Percentiles rank a stretch among this genome's conserved stretches.
phyloP scores from a whole-genome alignment of 306 rosid genomes.

The Elaeagnus macrophylla region DNA sequence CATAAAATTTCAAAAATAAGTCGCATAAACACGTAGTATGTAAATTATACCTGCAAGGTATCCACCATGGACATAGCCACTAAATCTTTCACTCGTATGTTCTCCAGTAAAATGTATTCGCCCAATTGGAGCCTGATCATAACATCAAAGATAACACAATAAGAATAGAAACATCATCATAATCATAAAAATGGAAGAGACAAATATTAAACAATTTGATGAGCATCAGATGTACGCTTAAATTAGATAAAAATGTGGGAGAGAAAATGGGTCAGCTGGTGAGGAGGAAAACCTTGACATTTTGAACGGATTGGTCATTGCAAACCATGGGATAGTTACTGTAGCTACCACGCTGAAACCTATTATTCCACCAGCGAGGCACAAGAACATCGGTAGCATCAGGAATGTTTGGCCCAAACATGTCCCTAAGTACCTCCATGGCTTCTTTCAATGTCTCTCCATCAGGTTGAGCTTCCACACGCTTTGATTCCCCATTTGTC shows the following conservation, averaged over 20 bases:
- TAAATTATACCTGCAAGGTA: slow-evolving; percentile 64
- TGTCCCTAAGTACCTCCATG: slow-evolving; percentile 74
- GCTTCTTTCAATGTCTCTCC: slow-evolving; percentile 70
- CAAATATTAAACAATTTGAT: not conserved
- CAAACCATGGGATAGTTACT: slow-evolving; percentile 80
- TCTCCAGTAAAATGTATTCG: slow-evolving; percentile 80
- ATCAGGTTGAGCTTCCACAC: slow-evolving; percentile 82
- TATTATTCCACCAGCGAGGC: slow-evolving; percentile 87
- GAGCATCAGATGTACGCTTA: too few relatives aligned
- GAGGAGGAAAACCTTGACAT: slow-evolving; percentile 51
- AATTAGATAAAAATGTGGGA: not conserved
- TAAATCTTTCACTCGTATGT: slow-evolving; percentile 82
- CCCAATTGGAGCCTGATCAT: slow-evolving; percentile 66
- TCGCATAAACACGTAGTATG: not conserved
- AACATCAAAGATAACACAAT: not conserved
- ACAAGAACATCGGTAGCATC: slow-evolving; percentile 74
- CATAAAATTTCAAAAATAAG: not conserved
- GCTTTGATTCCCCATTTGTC: slow-evolving; percentile 92
- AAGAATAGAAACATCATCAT: not conserved
- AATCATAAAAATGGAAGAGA: not conserved
- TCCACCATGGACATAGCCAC: slow-evolving; percentile 91
- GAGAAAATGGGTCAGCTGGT: not conserved
- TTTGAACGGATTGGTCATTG: slow-evolving; percentile 36
- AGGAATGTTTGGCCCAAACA: slow-evolving; percentile 79
- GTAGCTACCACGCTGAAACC: slow-evolving; percentile 93